These are phyloP conservation scores for Cocos nucifera DNA, from an alignment of 176 grass and related monocot genomes.

Conservation along the genomic window DNA sequence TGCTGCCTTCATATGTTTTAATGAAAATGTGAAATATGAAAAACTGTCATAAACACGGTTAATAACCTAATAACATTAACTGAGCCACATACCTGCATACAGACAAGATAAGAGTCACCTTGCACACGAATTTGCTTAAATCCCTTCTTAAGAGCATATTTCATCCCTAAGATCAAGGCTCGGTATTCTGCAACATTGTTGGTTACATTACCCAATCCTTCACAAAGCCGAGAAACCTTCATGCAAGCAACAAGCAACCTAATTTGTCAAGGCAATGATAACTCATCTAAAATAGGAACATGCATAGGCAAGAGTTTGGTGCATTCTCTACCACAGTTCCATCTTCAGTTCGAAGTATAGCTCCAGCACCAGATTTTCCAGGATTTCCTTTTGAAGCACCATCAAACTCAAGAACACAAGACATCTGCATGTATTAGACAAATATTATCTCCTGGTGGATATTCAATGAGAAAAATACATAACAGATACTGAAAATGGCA, in stretches of 20 bases:
- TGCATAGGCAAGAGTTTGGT: background rate
- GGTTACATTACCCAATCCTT: conserved; percentile 73
- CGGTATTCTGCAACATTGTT: conserved; percentile 78
- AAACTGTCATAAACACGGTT: too few species aligned
- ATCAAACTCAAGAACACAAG: conserved; percentile 85
- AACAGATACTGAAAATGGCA: too few species aligned
- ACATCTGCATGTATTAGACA: conserved; percentile 24
- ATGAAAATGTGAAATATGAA: background rate
- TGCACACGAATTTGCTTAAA: conserved; percentile 60
- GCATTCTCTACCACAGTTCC: conserved; percentile 55
- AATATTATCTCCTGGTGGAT: background rate
- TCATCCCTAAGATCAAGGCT: conserved; percentile 81
- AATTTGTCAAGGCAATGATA: conserved; percentile 9
- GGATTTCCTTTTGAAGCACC: conserved; percentile 94
- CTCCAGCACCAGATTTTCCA: conserved; percentile 72
- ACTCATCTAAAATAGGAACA: background rate
- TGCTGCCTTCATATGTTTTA: background rate
- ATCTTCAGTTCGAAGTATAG: conserved; percentile 51
- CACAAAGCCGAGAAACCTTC: conserved; percentile 68
- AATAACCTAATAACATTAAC: too few species aligned
- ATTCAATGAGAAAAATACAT: too few species aligned
- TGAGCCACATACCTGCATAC: conserved; percentile 43
- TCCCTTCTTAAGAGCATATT: conserved; percentile 67
- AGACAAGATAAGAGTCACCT: conserved; percentile 75
- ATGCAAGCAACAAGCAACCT: conserved; percentile 4